Percentiles rank a stretch among this genome's conserved stretches.
Conservation (phyloP, 805 yeast genomes). For the Maudiozyma turicensis region DNA sequence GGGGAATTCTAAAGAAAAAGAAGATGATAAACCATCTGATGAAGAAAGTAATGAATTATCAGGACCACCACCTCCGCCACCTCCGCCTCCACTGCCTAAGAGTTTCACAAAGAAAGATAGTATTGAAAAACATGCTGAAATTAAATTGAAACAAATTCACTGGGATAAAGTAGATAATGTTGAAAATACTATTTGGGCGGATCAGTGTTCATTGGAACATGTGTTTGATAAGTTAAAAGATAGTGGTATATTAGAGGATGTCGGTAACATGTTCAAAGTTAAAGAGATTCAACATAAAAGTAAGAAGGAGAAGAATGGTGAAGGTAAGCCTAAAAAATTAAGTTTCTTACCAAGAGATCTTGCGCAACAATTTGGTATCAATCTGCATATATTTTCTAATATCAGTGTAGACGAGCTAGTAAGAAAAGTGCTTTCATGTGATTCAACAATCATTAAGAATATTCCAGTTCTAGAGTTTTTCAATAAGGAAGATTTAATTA, state of each 20-base stretch:
- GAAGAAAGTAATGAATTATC: not conserved
- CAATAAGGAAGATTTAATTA: constrained; percentile 53
- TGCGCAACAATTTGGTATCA: constrained; percentile 74
- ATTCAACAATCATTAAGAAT: constrained; percentile 42
- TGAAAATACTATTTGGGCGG: constrained; percentile 56
- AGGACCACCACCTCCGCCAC: constrained; percentile 12
- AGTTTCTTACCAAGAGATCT: constrained; percentile 58
- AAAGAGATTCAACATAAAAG: constrained; percentile 32
- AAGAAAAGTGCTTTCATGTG: constrained; percentile 49
- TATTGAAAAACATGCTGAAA: constrained; percentile 28
- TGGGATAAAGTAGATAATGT: constrained; percentile 67
- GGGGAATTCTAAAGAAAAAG: constrained; percentile 16
- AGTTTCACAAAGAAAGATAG: not conserved
- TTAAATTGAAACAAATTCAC: constrained; percentile 65
- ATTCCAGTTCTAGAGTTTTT: constrained; percentile 59
- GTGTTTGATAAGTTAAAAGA: constrained; percentile 40
- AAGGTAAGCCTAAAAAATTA: constrained; percentile 26
- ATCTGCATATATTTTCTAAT: constrained; percentile 52
- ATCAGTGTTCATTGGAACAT: constrained; percentile 30
- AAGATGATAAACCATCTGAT: not conserved
- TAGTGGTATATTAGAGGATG: constrained; percentile 55
- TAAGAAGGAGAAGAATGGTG: constrained; percentile 27
- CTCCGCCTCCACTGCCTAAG: constrained; percentile 7
- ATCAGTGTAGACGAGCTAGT: constrained; percentile 47
- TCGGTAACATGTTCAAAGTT: constrained; percentile 47